phyloP scores from a whole-genome alignment of 2,329 filamentous ascomycete species.

The Botrytis porri region DNA sequence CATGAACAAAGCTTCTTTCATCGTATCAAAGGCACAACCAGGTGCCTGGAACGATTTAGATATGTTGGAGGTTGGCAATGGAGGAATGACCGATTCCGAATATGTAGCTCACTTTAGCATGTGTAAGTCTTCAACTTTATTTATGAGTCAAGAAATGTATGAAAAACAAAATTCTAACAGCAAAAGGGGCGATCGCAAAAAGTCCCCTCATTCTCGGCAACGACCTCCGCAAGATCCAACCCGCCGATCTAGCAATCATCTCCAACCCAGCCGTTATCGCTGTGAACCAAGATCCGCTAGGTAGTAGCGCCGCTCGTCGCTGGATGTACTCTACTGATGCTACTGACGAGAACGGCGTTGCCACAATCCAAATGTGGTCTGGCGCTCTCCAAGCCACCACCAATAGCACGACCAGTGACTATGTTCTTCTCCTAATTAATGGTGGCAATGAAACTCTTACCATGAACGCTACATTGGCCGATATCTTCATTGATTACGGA shows the following conservation, averaged over 20 bases:
- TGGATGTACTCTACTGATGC: conserved; percentile 46
- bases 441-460: conserved; percentile 42
- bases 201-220: conserved; percentile 37
- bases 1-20: conserved; percentile 34
- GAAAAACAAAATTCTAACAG: conserved; percentile 10
- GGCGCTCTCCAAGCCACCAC: conserved; percentile 43
- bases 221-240: conserved; percentile 35
- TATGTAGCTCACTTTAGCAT: conserved; percentile 38
- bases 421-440: conserved; percentile 51
- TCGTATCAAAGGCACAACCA: conserved; percentile 35
- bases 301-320: conserved; percentile 43
- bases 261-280: conserved; percentile 45
- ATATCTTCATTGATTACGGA: conserved; percentile 51
- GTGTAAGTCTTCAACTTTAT: conserved; percentile 26
- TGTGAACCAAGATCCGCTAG: conserved; percentile 43
- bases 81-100: conserved; percentile 40
- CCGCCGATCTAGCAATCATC: conserved; percentile 41
- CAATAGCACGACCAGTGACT: conserved; percentile 43
- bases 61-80: conserved; percentile 41
- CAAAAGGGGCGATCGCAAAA: conserved; percentile 33
- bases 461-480: conserved; percentile 50
- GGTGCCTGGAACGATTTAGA: conserved; percentile 39
- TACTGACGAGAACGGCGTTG: conserved; percentile 43
- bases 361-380: conserved; percentile 50
- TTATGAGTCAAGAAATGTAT: not conserved